Base-by-base conservation (phyloP, 768 basidiomycete genomes). In the Pholiota conissans region DNA sequence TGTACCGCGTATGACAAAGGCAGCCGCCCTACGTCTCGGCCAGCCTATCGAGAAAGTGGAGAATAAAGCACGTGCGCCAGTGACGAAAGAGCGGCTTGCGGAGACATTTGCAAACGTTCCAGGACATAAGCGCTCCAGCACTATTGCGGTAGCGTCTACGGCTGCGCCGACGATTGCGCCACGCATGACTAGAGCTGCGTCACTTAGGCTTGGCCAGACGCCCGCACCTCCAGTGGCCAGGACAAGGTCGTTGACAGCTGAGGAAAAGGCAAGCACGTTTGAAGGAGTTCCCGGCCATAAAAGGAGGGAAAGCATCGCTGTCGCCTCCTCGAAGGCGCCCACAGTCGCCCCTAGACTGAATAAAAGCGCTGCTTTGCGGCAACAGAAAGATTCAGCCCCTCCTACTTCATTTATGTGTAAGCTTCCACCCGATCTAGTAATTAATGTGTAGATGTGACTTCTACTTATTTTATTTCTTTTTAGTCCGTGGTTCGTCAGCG, bases 221-320 rank as follows among this genome's bases (percentile, higher is more conserved):
- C 71, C 69, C 7, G 72, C 79, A 6, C 70, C 78, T 28, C 74
- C 78, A 0, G 65, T 76, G 5, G 74, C 78, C 40, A 76, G 71
- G 62, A 75, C 74, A 55, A 57, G 73, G 50, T 72, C 78, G 26
- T 57, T 67, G 52, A 68, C 73, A 26, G 70, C 71, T 13, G 73
- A 64, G 34, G 68, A 65, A 27, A 65, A 65, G 22, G 54, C 52
- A 34, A 61, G 70, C 29, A 83, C 79, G 0, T 94, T 93, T 63
- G 87, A 89, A 0, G 90, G 90, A 30, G 86, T 93, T 3, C 91
- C 92, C 5, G 91, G 91, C 0, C 91, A 94, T 65, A 93, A 93
- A 72, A 79, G 91, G 54, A 75, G 87, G 26, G 89, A 91, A 67
- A 83, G 82, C 13, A 86, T 94, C 60, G 70, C 83, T 5, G 92